These are phyloP conservation scores for Nymphaea colorata DNA, from an alignment of 164 flowering plant genomes.

Conservation along the genomic window DNA sequence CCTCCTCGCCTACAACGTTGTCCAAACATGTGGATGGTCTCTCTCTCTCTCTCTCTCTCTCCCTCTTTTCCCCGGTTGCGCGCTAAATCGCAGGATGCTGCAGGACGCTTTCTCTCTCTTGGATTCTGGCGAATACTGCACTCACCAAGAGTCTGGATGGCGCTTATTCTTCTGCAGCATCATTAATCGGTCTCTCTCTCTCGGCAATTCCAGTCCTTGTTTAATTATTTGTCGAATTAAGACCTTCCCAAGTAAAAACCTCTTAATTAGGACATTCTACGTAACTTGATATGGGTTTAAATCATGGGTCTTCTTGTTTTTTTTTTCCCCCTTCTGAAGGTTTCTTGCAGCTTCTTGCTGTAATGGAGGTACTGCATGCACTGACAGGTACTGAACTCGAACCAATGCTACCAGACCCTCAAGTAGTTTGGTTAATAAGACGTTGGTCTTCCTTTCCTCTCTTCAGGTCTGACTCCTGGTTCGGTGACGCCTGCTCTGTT, in stretches of 20 bases:
- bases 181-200: constrained; percentile 25
- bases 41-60: neutral
- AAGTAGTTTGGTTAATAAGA: neutral
- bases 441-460: neutral
- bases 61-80: constrained; percentile 7
- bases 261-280: neutral
- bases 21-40: constrained; percentile 67
- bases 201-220: neutral
- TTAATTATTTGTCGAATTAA: too few species aligned
- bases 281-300: neutral
- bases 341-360: constrained; percentile 45
- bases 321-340: constrained; percentile 18
- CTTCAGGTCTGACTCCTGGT: constrained; percentile 65
- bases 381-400: constrained; percentile 38
- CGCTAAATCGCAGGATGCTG: neutral
- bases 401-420: neutral
- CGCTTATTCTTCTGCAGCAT: constrained; percentile 53
- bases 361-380: constrained; percentile 75
- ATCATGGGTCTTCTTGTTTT: neutral
- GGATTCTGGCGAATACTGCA: constrained; percentile 23
- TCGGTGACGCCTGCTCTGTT: constrained; percentile 52
- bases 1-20: constrained; percentile 57
- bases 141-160: constrained; percentile 29
- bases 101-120: constrained; percentile 50
- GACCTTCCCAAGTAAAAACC: neutral